Percentiles rank a stretch among this genome's conserved stretches.
These are phyloP conservation scores for Dipodascopsis uninucleata DNA, from an alignment of 805 yeast genomes.

Conservation along the genomic window DNA sequence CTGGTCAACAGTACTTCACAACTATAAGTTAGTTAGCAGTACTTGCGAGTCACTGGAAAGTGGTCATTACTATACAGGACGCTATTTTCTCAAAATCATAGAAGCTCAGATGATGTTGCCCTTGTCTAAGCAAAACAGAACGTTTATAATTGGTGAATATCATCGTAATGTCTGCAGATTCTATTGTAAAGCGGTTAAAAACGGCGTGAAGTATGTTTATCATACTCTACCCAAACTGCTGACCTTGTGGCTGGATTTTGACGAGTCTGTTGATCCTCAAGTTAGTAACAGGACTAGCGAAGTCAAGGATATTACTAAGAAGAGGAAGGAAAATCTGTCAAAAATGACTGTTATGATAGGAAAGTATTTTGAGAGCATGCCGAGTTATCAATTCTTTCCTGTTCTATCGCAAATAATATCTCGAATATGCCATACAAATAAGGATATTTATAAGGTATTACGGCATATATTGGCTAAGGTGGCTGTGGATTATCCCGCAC, in stretches of 20 bases:
- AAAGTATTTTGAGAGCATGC: conserved; percentile 44
- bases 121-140: conserved; percentile 25
- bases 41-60: conserved; percentile 64
- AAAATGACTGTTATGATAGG: conserved; percentile 27
- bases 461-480: conserved; percentile 56
- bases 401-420: conserved; percentile 84
- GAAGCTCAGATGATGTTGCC: conserved; percentile 57
- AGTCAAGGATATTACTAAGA: not conserved
- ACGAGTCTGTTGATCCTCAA: conserved; percentile 8
- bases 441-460: conserved; percentile 53
- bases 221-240: conserved; percentile 81
- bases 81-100: conserved; percentile 69
- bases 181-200: conserved; percentile 56
- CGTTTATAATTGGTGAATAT: conserved; percentile 39
- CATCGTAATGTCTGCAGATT: conserved; percentile 54
- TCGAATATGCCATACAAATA: conserved; percentile 63
- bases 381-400: conserved; percentile 66
- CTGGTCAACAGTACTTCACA: conserved; percentile 64
- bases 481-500: conserved; percentile 66
- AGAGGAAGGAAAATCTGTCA: conserved; percentile 12
- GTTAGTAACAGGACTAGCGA: not conserved
- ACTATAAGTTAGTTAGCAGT: conserved; percentile 58
- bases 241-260: conserved; percentile 84
- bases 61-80: conserved; percentile 75
- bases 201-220: conserved; percentile 62